Base-by-base conservation (phyloP, 768 basidiomycete genomes). In the Collybia sp. region DNA sequence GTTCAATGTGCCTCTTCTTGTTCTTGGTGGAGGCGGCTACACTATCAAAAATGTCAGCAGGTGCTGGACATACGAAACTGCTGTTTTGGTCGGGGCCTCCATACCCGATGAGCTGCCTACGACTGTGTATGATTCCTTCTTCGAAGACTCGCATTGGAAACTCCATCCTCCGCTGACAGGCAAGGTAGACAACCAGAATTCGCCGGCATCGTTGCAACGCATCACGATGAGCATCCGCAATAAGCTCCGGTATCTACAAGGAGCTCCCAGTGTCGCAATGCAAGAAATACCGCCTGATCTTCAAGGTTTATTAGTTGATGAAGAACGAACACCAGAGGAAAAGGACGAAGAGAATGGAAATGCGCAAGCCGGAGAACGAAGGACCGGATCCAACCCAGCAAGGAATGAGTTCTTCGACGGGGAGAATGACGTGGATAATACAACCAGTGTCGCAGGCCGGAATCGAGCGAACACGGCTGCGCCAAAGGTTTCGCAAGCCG, bases 61-160 rank as follows among this genome's bases (percentile, higher is more conserved):
- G n/a, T 99, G 95, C 61, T 99, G 95, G 95, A 85, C 95, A 30
- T 95, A 99, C 70, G 95, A 99, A 64, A 99, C 96, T 0, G 84
- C 91, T 11, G 88, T 98, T 0, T 81, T 95, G 6, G 85, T 96
- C 39, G 92, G 89, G 12, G 79, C 84, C 0, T 66, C 76, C 32
- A 79, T 99, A 20, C 86, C 93, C 0, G 86, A 95, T 66, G 83
- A 87, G 48, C 82, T 99, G 8, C 95, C 95, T 0, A 69, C 71
- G 17, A 97, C 93, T 1, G 81, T 89, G 1, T 99, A 97, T 67
- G 90, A 96, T 57, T 75, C 86, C 5, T 98, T 93, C 67, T 99
- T 96, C 68, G 81, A 80, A 13, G 93, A 95, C 53, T 88, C 87
- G 0, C 77, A 94, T 37, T 95, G 88, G 83, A 88, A 87, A 55